Conservation (phyloP, 495 filamentous ascomycete species). For the Penicillium steckii region DNA sequence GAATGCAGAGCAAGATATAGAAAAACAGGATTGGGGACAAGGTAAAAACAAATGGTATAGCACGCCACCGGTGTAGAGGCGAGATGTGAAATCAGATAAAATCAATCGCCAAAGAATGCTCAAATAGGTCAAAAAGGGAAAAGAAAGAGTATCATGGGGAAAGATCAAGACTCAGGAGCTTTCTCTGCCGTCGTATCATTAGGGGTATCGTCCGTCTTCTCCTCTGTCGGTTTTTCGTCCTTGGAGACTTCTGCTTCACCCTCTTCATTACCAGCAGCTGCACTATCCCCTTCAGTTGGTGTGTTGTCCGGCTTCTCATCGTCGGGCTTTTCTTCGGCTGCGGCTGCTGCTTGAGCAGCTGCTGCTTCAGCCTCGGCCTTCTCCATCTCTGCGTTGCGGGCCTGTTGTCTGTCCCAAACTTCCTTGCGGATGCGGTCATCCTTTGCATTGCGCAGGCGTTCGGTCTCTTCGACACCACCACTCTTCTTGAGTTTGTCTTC, state of each 20-base stretch:
- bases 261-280: neutral
- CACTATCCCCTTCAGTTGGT: neutral
- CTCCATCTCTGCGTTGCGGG: constrained; percentile 46
- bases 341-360: constrained; percentile 18
- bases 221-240: constrained; percentile 8
- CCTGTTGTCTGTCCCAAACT: constrained; percentile 72
- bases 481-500: constrained; percentile 94
- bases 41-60: neutral
- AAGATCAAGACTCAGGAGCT: neutral
- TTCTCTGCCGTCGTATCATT: constrained; percentile 5
- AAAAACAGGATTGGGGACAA: constrained; percentile 11
- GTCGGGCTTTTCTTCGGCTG: constrained; percentile 13
- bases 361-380: constrained; percentile 25
- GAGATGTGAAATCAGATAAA: constrained; percentile 7
- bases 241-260: neutral
- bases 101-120: constrained; percentile 1
- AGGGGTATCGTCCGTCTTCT: constrained; percentile 6
- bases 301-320: constrained; percentile 6
- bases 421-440: constrained; percentile 86
- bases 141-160: neutral
- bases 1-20: constrained; percentile 6
- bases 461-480: constrained; percentile 90
- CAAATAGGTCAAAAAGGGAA: constrained; percentile 3
- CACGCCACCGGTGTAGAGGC: constrained; percentile 20
- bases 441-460: constrained; percentile 77